Conservation (phyloP, 345 rosid species). For the Pistacia integerrima region DNA sequence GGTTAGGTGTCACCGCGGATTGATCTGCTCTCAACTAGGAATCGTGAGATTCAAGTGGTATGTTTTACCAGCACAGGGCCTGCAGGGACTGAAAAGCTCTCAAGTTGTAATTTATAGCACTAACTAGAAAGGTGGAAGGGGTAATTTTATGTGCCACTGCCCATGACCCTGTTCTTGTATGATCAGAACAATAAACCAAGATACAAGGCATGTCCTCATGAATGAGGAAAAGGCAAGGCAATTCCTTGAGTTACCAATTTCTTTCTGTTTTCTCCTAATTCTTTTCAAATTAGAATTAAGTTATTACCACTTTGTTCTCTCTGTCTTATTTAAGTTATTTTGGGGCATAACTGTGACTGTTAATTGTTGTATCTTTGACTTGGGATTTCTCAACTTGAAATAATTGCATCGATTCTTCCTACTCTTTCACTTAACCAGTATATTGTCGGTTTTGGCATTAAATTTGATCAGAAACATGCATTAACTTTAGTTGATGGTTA, state of each 20-base stretch:
- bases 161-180: conserved; percentile 14
- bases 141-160: conserved; percentile 16
- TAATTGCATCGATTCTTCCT: background rate
- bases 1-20: background rate
- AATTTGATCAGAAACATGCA: background rate
- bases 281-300: conserved; percentile 13
- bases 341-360: background rate
- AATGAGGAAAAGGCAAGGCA: conserved; percentile 21
- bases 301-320: background rate
- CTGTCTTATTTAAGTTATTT: background rate
- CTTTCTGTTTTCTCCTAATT: conserved; percentile 9
- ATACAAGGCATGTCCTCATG: background rate
- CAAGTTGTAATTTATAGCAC: conserved; percentile 27
- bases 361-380: conserved; percentile 6
- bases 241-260: conserved; percentile 7
- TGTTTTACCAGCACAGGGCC: background rate
- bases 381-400: background rate
- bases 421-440: background rate
- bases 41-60: conserved; percentile 9
- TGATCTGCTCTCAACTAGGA: conserved; percentile 15
- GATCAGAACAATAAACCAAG: conserved; percentile 15
- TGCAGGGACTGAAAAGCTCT: conserved; percentile 14
- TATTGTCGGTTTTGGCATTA: background rate
- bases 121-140: conserved; percentile 28
- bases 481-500: background rate